Base-by-base conservation (phyloP, 305 asterid species). In the Fraxinus greggii region DNA sequence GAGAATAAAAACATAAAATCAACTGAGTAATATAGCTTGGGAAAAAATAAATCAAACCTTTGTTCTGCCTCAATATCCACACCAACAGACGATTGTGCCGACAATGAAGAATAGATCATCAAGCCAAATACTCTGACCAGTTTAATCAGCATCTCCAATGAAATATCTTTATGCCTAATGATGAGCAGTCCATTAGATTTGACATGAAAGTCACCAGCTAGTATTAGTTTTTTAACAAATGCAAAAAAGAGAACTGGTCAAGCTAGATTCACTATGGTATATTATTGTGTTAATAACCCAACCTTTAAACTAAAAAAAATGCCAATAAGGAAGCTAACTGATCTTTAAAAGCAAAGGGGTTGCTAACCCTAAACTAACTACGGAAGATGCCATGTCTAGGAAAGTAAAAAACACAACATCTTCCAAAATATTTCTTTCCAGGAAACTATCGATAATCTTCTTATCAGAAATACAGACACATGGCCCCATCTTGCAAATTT, bases 11-110 rank as follows among this genome's bases (percentile, higher is more conserved):
- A 26, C 74, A 67, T 12, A 67, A 26, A 26, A 26, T 29, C 74
- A 29, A 67, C 70, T 2, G 31, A 23, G 36, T 29, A 28, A 67
- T 28, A 26, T 28, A 29, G 38, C 40, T 26, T 40, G 69, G 80
- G 73, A 45, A 80, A 80, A 48, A 86, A 88, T 26, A n/a, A 63
- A 56, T 69, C 84, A 8, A 77, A 94, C 99, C 99, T 94, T 88
- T 90, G 96, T 85, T 96, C 99, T 45, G 99, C 98, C 91, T 94
- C 99, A 76, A 97, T 92, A 90, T 97, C 98, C 80, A 97, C 98
- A 56, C 98, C 98, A 78, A 97, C 98, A 75, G 98, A 88, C 82
- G 97, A 85, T 83, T 94, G 85, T 5, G 97, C 97, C 10, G 98
- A 91, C 70, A 94, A 29, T 69, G 99, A 91, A 77, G 98, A 90